phyloP scores from a whole-genome alignment of 768 basidiomycete genomes.

The Psilocybe azurescens region DNA sequence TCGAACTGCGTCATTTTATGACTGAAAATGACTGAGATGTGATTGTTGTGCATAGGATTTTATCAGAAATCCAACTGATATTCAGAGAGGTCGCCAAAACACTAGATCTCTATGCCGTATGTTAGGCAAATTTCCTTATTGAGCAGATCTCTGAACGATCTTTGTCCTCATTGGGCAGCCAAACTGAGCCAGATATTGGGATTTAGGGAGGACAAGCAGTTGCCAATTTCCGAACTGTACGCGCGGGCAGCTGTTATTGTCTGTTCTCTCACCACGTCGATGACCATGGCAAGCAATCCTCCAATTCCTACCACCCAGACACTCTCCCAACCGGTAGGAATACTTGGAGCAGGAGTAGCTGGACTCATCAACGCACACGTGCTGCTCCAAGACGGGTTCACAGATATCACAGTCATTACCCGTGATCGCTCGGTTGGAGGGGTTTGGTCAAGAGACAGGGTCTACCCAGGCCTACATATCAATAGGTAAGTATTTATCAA shows the following conservation, averaged over 20 bases:
- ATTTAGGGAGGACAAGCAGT: too few species aligned
- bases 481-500: constrained; percentile 56
- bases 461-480: constrained; percentile 60
- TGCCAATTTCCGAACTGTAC: too few species aligned
- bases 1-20: too few species aligned
- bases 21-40: too few species aligned
- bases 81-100: too few species aligned
- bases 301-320: neutral
- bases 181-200: too few species aligned
- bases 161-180: too few species aligned
- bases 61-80: too few species aligned
- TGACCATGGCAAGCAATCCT: neutral
- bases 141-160: too few species aligned
- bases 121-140: too few species aligned
- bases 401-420: constrained; percentile 56
- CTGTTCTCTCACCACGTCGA: neutral
- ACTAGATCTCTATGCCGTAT: too few species aligned
- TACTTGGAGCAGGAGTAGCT: constrained; percentile 65
- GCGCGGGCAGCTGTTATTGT: neutral
- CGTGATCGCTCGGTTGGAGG: constrained; percentile 61
- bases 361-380: constrained; percentile 65
- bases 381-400: constrained; percentile 62
- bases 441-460: constrained; percentile 58
- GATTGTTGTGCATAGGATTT: too few species aligned
- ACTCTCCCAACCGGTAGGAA: constrained; percentile 36